phyloP scores from a whole-genome alignment of 164 flowering plant genomes.

The Chimonanthus salicifolius region DNA sequence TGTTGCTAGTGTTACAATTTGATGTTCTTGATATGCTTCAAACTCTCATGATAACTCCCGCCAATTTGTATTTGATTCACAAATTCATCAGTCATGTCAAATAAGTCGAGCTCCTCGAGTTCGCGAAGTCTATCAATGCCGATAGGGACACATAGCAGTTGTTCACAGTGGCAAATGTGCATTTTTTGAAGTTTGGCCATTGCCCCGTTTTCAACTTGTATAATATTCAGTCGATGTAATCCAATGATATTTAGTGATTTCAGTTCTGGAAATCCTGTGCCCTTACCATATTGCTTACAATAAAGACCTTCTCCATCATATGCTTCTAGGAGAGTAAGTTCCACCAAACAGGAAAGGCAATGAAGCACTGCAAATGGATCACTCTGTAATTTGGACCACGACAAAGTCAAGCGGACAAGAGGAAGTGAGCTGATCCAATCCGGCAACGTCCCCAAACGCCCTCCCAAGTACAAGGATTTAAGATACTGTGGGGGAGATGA shows the following conservation, averaged over 20 bases:
- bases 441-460: constrained; percentile 1
- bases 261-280: not conserved
- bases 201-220: not conserved
- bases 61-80: not conserved
- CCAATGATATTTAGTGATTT: not conserved
- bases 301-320: not conserved
- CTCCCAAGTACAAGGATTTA: not conserved
- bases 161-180: not conserved
- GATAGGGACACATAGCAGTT: not conserved
- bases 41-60: not conserved
- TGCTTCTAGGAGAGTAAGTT: not conserved
- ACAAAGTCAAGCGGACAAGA: not conserved
- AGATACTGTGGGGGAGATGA: not conserved
- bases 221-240: not conserved
- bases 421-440: not conserved
- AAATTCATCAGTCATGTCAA: not conserved
- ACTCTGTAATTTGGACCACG: not conserved
- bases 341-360: not conserved
- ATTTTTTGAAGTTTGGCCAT: not conserved
- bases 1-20: not conserved
- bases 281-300: not conserved
- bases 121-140: not conserved
- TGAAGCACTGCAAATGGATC: not conserved
- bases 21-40: not conserved
- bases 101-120: not conserved